Percentiles rank a stretch among this genome's conserved stretches.
These are phyloP conservation scores for Ophiocordyceps camponoti-rufipedis DNA, from an alignment of 2,329 filamentous ascomycete genomes.

Conservation along the genomic window DNA sequence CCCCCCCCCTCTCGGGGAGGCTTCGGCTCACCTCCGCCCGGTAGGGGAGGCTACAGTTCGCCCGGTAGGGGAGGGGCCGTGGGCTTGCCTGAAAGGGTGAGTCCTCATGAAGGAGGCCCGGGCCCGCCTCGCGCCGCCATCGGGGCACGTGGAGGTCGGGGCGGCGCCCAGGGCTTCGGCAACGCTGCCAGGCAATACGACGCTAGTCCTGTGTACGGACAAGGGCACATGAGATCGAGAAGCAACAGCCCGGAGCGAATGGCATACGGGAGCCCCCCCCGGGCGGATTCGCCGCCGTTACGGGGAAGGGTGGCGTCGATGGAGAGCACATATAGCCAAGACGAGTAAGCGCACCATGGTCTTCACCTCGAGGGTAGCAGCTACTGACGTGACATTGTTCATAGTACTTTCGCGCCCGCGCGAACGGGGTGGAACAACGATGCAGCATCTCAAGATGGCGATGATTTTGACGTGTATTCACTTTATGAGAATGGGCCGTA, in stretches of 20 bases:
- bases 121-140: conserved; percentile 12
- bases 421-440: conserved; percentile 36
- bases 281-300: conserved; percentile 45
- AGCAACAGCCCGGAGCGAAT: neutral
- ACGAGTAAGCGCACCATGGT: conserved; percentile 37
- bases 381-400: too few species aligned
- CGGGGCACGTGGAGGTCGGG: conserved; percentile 13
- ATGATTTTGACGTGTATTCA: conserved; percentile 53
- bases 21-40: conserved; percentile 5
- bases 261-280: conserved; percentile 20
- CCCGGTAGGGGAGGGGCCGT: conserved; percentile 18
- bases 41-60: conserved; percentile 21
- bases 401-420: conserved; percentile 35
- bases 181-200: conserved; percentile 17
- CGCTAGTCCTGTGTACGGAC: conserved; percentile 12
- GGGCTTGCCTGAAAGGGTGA: conserved; percentile 3
- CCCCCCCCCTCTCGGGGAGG: conserved; percentile 3
- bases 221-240: neutral
- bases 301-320: conserved; percentile 25
- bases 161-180: conserved; percentile 21
- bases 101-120: conserved; percentile 18
- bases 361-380: neutral
- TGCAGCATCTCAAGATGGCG: neutral
- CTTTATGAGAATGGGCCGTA: conserved; percentile 37
- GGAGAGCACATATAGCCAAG: conserved; percentile 52